Evolutionary conservation across 805 yeast species (phyloP).

Genomic region (Metschnikowia rubicola): DNA sequence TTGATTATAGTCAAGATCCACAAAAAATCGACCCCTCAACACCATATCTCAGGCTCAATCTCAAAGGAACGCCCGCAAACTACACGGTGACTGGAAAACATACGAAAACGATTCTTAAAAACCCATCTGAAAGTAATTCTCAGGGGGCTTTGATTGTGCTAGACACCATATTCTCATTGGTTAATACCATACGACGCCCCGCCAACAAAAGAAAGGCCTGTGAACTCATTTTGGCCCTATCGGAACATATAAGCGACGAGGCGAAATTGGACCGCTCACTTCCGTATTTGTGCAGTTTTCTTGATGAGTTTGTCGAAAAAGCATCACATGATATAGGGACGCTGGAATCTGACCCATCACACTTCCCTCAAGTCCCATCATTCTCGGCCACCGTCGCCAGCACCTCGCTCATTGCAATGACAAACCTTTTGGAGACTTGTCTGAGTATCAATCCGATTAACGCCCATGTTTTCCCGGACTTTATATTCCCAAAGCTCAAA

Average conservation of each 20-base stretch:
- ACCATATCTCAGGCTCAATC: slow-evolving; percentile 38
- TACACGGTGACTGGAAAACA: slow-evolving; percentile 40
- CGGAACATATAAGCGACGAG: slow-evolving; percentile 77
- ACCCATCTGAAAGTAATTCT: slow-evolving; percentile 17
- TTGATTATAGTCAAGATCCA: slow-evolving; percentile 16
- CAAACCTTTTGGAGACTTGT: slow-evolving; percentile 65
- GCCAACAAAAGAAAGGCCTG: slow-evolving; percentile 64
- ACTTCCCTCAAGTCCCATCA: slow-evolving; percentile 5
- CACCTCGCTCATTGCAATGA: slow-evolving; percentile 58
- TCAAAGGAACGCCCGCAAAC: slow-evolving; percentile 48
- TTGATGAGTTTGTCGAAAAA: slow-evolving; percentile 51
- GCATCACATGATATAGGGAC: not conserved
- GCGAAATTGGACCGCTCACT: slow-evolving; percentile 80
- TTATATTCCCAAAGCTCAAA: slow-evolving; percentile 66
- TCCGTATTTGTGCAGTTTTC: slow-evolving; percentile 71
- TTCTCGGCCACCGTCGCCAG: slow-evolving; percentile 61
- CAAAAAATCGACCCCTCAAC: not conserved
- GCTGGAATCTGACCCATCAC: slow-evolving; percentile 1
- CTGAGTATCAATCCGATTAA: slow-evolving; percentile 70
- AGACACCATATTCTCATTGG: slow-evolving; percentile 53
- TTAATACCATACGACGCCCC: slow-evolving; percentile 59
- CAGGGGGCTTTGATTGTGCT: slow-evolving; percentile 55
- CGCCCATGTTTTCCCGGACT: slow-evolving; percentile 74
- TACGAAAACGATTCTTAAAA: not conserved
- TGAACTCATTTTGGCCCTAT: slow-evolving; percentile 69